Evolutionary conservation across 768 basidiomycete species (phyloP), one percentile per base, ranked within the genome.

Genomic region (Boletus huronensis): DNA sequence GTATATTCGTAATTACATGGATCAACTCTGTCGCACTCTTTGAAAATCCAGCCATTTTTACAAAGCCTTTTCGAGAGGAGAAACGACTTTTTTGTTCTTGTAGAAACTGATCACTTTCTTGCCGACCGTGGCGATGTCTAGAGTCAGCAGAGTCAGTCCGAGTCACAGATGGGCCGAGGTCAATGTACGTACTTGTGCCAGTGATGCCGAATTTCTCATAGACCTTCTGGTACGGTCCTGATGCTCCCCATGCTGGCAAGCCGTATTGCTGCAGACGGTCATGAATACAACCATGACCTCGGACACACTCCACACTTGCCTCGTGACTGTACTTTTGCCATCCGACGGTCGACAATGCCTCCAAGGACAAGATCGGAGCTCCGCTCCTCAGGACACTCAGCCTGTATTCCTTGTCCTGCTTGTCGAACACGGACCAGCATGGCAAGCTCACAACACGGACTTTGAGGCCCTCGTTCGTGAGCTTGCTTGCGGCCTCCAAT

Each of bases 241-340:
- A 95, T 16, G 90, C 84, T 68, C 93, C 93, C 88, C 90, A 97
- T 32, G 77, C 79, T 34, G 74, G 63, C 54, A 90, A 70, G 65
- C 89, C 90, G 56, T 77, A 90, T 79, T 90, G 88, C 80, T 83
- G 62, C 11, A 59, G 19, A 52, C 34, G 26, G 23, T 38, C 25
- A 19, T 56, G n/a, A 59, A 38, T 14, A 48, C 36, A 5, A 38
- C 17, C 19, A 13, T 14, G 1, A 45, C 11, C 23, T 43, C 29
- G 14, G 10, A 43, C 32, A 43, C 16, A 13, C 6, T 19, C 21
- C 1, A 38, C 8, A 54, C 72, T 69, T 68, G 75, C 83, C 76
- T 95, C 93, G 68, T 96, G 93, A 61, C 87, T 86, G 77, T 91
- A 93, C 73, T 87, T 88, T 58, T 82, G 80, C 94, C 94, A 97